phyloP scores from a whole-genome alignment of 805 yeast genomes.

The Candida broadrunensis region DNA sequence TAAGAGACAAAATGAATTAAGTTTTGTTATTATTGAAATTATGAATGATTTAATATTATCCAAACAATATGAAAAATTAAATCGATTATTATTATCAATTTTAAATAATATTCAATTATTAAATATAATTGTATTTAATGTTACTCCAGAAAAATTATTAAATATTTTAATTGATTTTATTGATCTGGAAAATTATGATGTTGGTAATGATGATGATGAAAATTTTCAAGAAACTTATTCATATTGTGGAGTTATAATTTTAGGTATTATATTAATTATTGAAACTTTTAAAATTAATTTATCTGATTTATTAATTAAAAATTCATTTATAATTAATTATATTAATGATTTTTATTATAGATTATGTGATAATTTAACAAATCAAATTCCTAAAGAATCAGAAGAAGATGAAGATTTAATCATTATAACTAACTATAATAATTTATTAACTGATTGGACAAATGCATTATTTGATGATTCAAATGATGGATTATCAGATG shows the following conservation, averaged over 20 bases:
- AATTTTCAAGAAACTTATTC: slow-evolving; percentile 66
- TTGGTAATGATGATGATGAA: slow-evolving; percentile 50
- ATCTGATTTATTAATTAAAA: slow-evolving; percentile 16
- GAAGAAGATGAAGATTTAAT: slow-evolving; percentile 26
- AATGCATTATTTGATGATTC: slow-evolving; percentile 67
- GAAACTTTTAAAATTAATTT: slow-evolving; percentile 24
- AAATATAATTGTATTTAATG: slow-evolving; percentile 38
- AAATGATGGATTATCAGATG: slow-evolving; percentile 79
- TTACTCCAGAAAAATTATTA: slow-evolving; percentile 41
- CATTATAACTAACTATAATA: slow-evolving; percentile 30
- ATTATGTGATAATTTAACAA: slow-evolving; percentile 28
- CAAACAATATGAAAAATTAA: slow-evolving; percentile 29
- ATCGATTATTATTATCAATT: slow-evolving; percentile 50
- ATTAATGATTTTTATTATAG: slow-evolving; percentile 30
- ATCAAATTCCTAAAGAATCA: slow-evolving; percentile 4
- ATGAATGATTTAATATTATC: slow-evolving; percentile 21
- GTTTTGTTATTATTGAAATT: slow-evolving; percentile 13
- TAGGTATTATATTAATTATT: slow-evolving; percentile 28
- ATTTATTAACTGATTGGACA: slow-evolving; percentile 62
- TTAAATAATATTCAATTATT: slow-evolving; percentile 41
- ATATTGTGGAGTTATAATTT: slow-evolving; percentile 61
- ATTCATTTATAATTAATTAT: slow-evolving; percentile 32
- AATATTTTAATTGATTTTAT: slow-evolving; percentile 48
- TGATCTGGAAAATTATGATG: slow-evolving; percentile 38
- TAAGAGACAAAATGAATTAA: slow-evolving; percentile 23